phyloP scores from a whole-genome alignment of 2,329 filamentous ascomycete genomes.

The Thielaviopsis euricoi region DNA sequence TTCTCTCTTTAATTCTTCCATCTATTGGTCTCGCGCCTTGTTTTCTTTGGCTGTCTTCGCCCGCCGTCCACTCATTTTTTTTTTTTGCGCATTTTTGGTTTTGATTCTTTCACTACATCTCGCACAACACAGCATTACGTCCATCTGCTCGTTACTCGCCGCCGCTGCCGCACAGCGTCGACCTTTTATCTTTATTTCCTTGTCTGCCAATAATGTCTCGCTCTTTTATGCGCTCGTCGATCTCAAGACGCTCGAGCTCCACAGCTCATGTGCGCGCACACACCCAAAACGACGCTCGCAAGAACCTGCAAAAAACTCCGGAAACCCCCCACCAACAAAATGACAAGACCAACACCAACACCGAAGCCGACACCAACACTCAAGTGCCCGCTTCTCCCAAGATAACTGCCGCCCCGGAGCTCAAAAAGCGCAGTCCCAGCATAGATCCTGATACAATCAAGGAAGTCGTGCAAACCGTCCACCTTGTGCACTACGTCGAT shows the following conservation, averaged over 20 bases:
- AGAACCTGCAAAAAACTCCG: slow-evolving; percentile 11
- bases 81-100: too few species aligned
- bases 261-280: slow-evolving; percentile 6
- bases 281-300: slow-evolving; percentile 11
- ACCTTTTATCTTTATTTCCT: background rate
- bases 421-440: background rate
- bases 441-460: slow-evolving; percentile 17
- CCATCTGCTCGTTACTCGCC: too few species aligned
- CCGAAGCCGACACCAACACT: background rate
- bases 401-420: background rate
- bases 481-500: slow-evolving; percentile 36
- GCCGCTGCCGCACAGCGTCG: background rate
- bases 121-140: too few species aligned
- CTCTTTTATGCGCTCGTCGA: slow-evolving; percentile 7
- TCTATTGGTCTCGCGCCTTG: background rate
- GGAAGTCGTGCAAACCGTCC: slow-evolving; percentile 36
- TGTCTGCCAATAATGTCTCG: slow-evolving; percentile 5
- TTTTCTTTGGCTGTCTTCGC: too few species aligned
- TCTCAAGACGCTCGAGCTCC: slow-evolving; percentile 4
- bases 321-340: background rate
- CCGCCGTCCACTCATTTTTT: too few species aligned
- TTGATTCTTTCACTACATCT: too few species aligned
- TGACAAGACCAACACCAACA: background rate
- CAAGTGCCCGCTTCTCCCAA: background rate
- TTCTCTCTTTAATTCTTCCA: background rate